Evolutionary conservation across 495 filamentous ascomycete species (phyloP), one percentile per base, ranked within the genome.

Genomic region (Durotheca rogersii): DNA sequence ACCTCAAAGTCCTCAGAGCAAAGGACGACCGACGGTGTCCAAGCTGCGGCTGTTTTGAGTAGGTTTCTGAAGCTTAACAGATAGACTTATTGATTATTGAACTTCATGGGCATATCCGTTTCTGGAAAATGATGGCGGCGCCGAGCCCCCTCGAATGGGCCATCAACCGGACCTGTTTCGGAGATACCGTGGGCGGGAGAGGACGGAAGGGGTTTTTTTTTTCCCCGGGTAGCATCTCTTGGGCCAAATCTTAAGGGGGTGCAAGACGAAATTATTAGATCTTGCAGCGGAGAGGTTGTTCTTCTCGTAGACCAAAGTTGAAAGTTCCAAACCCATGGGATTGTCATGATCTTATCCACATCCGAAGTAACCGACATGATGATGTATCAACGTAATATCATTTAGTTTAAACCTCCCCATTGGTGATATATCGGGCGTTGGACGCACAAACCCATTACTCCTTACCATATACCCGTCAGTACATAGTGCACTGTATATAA

Each of bases 391-490:
- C 12, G 7, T 15, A 29, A 34, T 47, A 39, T 18, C 6, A 37
- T 17, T 12, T 34, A 35, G 1, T 49, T 53, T 50, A 53, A 50
- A 47, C 43, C 54, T 57, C 47, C 25, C 41, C 30, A 34, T 37
- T 36, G 41, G 14, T 36, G 31, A 41, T 36, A 29, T 18, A 11
- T 33, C 29, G 20, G 21, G 15, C 16, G 34, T 18, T 18, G 6
- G 27, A 32, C 25, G 27, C 21, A 23, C 29, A 38, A 7, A 16
- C 18, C 34, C 14, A 11, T n/a, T 27, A 27, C 29, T 27, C 56
- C 56, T 38, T 54, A 50, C 25, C 41, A 20, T 47, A 59, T 46
- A 54, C 10, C 40, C n/a, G n/a, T n/a, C n/a, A n/a, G n/a, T n/a
- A n/a, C n/a, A n/a, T n/a, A n/a, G n/a, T n/a, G n/a, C n/a, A n/a